These are phyloP conservation scores for Dacryopinax spathularia DNA, from an alignment of 768 basidiomycete genomes.

Conservation along the genomic window DNA sequence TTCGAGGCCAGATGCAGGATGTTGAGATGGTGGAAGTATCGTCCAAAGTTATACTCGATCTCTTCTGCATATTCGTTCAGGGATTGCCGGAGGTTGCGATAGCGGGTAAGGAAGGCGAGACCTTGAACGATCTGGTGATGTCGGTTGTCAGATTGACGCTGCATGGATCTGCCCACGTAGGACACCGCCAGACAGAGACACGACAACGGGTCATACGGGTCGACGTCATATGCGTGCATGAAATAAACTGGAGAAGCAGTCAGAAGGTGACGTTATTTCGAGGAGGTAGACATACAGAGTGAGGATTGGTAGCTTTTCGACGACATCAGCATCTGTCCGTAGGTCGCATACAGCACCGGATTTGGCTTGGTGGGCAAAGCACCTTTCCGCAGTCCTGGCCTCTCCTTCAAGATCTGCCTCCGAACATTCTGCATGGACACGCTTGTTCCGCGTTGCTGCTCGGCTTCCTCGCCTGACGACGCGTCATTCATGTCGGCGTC, in stretches of 20 bases:
- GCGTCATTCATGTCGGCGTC: slow-evolving; percentile 23
- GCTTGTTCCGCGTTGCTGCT: slow-evolving; percentile 17
- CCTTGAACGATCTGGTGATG: slow-evolving; percentile 82
- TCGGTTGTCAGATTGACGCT: slow-evolving; percentile 85
- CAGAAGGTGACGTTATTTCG: not conserved
- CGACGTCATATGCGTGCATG: slow-evolving; percentile 75
- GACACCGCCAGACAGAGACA: slow-evolving; percentile 72
- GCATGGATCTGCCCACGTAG: slow-evolving; percentile 81
- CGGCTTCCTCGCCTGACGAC: slow-evolving; percentile 28
- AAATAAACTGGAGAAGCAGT: slow-evolving; percentile 51
- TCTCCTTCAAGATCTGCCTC: too few relatives aligned
- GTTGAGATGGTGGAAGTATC: slow-evolving; percentile 91
- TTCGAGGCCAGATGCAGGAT: slow-evolving; percentile 51
- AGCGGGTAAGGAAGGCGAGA: slow-evolving; percentile 71
- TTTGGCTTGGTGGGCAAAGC: slow-evolving; percentile 45
- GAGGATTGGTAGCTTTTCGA: slow-evolving; percentile 83
- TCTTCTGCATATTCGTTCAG: slow-evolving; percentile 41
- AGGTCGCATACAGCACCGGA: slow-evolving; percentile 54
- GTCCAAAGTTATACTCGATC: slow-evolving; percentile 85
- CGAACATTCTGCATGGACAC: slow-evolving; percentile 18
- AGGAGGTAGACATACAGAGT: slow-evolving; percentile 50
- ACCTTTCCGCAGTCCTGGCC: slow-evolving; percentile 28
- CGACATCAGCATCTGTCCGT: slow-evolving; percentile 71
- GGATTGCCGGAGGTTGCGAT: slow-evolving; percentile 47
- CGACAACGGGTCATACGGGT: slow-evolving; percentile 69